Base-by-base conservation (phyloP, 352 stramenopile species). In the Phytopythium aichiense region DNA sequence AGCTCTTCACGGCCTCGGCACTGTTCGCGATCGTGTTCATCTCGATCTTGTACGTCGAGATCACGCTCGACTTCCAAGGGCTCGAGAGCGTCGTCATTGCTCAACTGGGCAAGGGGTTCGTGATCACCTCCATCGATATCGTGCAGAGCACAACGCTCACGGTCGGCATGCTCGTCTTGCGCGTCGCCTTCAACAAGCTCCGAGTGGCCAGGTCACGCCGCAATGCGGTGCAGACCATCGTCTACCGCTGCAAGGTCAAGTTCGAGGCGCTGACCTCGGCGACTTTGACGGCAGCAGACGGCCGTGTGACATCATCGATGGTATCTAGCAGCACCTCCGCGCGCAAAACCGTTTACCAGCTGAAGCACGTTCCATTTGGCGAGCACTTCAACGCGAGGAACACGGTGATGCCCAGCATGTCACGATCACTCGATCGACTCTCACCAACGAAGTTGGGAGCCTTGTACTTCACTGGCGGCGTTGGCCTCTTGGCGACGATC, bases 131-230 rank as follows among this genome's bases (percentile, higher is more conserved):
- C 12, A 11, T 60, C 12, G 55, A 60, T 23, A 52, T 60, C 38
- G 40, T 60, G 7, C 55, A 60, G 16, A 60, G 22, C 38, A 60
- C 55, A 23, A 60, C 55, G 9, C 55, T 60, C 3, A 52, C 55
- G 0, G 55, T 60, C 8, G 55, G 55, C 16, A 52, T 60, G 40
- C 40, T 60, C 4, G 15, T 60, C 7, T 31, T 33, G 8, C 55
- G 55, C 18, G 40, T 60, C 25, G 55, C 55, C 15, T 28, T 52
- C 42, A 45, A 43, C 37, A 60, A 60, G 55, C 7, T 52, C 25
- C 12, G 4, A 6, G 25, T 16, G 2, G 11, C 16, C 4, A 52
- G 38, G 20, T 50, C 16, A 5, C 37, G n/a, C 16, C n/a, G 16
- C 6, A 42, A 51, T 25, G 40, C 37, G 4, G 40, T 60, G 7